Conservation (phyloP, 768 basidiomycete genomes). For the Podaxis sp. region DNA sequence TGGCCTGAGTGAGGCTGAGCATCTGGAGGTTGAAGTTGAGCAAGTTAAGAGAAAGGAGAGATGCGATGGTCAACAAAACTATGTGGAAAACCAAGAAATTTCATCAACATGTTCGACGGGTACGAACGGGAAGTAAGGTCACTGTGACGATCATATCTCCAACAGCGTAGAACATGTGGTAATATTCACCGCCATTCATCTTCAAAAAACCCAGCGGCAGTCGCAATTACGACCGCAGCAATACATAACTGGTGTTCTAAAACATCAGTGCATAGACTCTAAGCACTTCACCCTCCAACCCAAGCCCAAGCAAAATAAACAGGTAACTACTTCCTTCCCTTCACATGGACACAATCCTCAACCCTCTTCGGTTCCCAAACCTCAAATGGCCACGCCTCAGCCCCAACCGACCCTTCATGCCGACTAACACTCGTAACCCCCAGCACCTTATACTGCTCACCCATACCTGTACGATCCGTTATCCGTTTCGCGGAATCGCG, state of each 20-base stretch:
- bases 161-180: no score
- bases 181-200: background rate
- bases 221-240: background rate
- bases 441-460: conserved; percentile 80
- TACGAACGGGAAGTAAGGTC: no score
- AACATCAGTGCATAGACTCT: background rate
- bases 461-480: conserved; percentile 85
- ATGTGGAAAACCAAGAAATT: no score
- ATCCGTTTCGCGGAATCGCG: conserved; percentile 63
- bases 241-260: background rate
- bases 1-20: no score
- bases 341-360: conserved; percentile 13
- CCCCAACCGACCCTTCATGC: conserved; percentile 13
- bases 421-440: conserved; percentile 40
- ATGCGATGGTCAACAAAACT: no score
- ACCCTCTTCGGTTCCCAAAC: conserved; percentile 18
- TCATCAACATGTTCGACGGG: no score
- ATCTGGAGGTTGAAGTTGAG: no score
- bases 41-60: no score
- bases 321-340: background rate
- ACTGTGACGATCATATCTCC: no score
- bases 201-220: background rate
- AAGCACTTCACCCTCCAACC: background rate
- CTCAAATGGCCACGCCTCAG: conserved; percentile 34
- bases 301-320: background rate